These are phyloP conservation scores for Cornus suecica DNA, from an alignment of 148 eudicot genomes.

Conservation along the genomic window DNA sequence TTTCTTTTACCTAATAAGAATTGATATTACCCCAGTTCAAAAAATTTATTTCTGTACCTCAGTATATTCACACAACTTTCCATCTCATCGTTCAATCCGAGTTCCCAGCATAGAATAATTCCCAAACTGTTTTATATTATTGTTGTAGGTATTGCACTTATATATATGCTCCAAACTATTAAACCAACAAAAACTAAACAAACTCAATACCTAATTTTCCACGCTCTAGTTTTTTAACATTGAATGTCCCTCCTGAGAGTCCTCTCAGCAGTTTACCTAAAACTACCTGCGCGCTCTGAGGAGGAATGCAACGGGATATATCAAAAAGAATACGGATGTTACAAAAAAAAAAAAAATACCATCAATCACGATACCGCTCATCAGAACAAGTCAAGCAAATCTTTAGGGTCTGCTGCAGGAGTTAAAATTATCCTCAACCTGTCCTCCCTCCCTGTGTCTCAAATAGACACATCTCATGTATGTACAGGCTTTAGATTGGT, in stretches of 20 bases:
- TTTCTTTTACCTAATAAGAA: neutral
- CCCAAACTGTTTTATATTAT: neutral
- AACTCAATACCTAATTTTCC: neutral
- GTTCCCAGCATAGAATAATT: neutral
- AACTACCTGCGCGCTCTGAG: too few species aligned
- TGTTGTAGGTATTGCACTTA: neutral
- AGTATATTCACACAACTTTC: neutral
- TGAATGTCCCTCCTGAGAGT: neutral
- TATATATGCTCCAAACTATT: slow-evolving; percentile 4
- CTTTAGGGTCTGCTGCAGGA: neutral
- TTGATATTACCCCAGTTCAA: neutral
- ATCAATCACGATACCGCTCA: neutral
- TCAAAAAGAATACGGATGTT: neutral
- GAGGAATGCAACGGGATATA: too few species aligned
- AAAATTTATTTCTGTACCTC: neutral
- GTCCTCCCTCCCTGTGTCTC: neutral
- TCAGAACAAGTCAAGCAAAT: neutral
- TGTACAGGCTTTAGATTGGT: neutral
- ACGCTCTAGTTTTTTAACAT: neutral
- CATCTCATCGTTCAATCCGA: neutral
- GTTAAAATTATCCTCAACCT: neutral
- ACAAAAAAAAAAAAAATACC: neutral
- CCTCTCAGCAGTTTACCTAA: neutral
- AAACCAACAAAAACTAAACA: neutral
- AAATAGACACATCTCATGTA: too few species aligned